Evolutionary conservation across 257 asterid genomes (phyloP).

Genomic region (Scutellaria galericulata): DNA sequence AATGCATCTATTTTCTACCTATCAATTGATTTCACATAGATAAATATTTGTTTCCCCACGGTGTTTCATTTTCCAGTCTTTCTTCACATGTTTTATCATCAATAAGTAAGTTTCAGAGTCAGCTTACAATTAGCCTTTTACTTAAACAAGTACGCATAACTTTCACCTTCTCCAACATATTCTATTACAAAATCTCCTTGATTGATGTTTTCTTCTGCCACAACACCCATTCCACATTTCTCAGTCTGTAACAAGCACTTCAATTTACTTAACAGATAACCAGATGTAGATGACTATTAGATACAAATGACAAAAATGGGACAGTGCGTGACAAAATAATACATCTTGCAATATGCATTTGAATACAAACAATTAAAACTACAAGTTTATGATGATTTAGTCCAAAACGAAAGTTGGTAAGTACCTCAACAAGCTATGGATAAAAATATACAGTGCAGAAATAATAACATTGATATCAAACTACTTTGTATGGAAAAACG

Average conservation of each 20-base stretch:
- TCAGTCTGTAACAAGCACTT: slow-evolving; percentile 72
- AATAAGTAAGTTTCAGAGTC: slow-evolving; percentile 46
- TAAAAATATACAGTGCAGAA: slow-evolving; percentile 11
- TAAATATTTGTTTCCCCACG: slow-evolving; percentile 89
- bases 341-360: slow-evolving; percentile 21
- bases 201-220: slow-evolving; percentile 90
- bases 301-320: background rate
- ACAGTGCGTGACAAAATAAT: slow-evolving; percentile 1
- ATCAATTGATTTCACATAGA: slow-evolving; percentile 90
- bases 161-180: slow-evolving; percentile 97
- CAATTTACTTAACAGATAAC: slow-evolving; percentile 28
- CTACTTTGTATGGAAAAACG: slow-evolving; percentile 7
- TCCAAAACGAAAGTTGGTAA: background rate
- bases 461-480: slow-evolving; percentile 13
- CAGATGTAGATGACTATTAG: slow-evolving; percentile 25
- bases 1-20: too few species aligned
- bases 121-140: slow-evolving; percentile 20
- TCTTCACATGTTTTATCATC: slow-evolving; percentile 98
- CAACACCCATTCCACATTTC: slow-evolving; percentile 93
- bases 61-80: slow-evolving; percentile 95
- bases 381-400: background rate
- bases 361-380: slow-evolving; percentile 13
- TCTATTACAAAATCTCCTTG: slow-evolving; percentile 88
- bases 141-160: slow-evolving; percentile 23
- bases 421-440: background rate